phyloP scores from a whole-genome alignment of 2,329 filamentous ascomycete species.

The Phaeosphaeria sp. region DNA sequence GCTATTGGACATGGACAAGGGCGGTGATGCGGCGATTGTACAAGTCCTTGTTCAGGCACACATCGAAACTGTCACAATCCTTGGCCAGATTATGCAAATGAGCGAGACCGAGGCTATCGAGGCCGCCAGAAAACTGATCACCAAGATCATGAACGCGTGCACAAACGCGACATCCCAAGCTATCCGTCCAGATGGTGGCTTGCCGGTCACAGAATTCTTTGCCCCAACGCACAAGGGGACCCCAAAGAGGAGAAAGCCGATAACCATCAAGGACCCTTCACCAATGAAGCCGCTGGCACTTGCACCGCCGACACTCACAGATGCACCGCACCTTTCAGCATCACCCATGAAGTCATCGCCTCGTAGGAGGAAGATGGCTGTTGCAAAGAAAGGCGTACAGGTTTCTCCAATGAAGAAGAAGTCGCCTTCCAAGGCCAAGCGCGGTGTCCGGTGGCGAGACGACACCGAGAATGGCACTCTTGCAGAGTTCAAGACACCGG shows the following conservation, averaged over 20 bases:
- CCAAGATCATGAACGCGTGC: slow-evolving; percentile 78
- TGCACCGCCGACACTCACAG: slow-evolving; percentile 36
- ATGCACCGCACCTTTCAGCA: slow-evolving; percentile 51
- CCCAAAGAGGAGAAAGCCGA: slow-evolving; percentile 71
- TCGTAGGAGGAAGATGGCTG: slow-evolving; percentile 72
- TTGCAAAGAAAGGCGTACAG: slow-evolving; percentile 72
- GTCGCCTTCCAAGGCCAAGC: slow-evolving; percentile 67
- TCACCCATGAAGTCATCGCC: slow-evolving; percentile 81
- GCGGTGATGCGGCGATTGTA: slow-evolving; percentile 76
- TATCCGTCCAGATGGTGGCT: slow-evolving; percentile 84
- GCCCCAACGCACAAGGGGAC: slow-evolving; percentile 76
- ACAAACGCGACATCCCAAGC: slow-evolving; percentile 78
- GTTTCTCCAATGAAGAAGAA: slow-evolving; percentile 86
- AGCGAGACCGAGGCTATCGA: slow-evolving; percentile 82
- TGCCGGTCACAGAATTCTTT: slow-evolving; percentile 68
- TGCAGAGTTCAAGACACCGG: slow-evolving; percentile 90
- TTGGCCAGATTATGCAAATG: slow-evolving; percentile 83
- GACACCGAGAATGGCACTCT: slow-evolving; percentile 86
- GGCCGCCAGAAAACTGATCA: slow-evolving; percentile 78
- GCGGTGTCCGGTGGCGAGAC: slow-evolving; percentile 89
- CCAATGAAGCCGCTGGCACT: slow-evolving; percentile 52
- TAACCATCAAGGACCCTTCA: slow-evolving; percentile 56
- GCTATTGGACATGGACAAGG: slow-evolving; percentile 83
- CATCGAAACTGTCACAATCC: slow-evolving; percentile 86
- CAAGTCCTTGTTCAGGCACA: slow-evolving; percentile 88